These are phyloP conservation scores for Neoscytalidium dimidiatum DNA, from an alignment of 2,329 filamentous ascomycete species.

Conservation along the genomic window DNA sequence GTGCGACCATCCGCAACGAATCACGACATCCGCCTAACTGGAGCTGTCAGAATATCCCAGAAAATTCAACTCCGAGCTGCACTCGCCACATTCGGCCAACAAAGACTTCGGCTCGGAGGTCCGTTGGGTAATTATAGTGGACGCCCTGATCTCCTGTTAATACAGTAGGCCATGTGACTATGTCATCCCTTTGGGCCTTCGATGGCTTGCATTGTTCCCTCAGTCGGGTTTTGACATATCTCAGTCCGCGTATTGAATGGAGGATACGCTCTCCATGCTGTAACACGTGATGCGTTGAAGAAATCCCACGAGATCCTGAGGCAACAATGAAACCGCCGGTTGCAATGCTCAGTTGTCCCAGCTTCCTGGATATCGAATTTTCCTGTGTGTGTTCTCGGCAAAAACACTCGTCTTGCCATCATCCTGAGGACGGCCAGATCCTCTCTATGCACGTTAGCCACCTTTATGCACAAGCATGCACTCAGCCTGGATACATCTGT, in stretches of 20 bases:
- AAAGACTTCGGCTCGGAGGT: neutral
- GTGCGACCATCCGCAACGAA: neutral
- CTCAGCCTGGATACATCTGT: neutral
- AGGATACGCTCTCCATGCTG: too few species aligned
- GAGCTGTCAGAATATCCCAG: neutral
- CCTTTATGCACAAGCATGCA: neutral
- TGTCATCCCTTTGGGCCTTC: too few species aligned
- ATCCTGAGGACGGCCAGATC: neutral
- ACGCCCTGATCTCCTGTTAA: too few species aligned
- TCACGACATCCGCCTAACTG: neutral
- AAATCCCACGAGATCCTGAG: too few species aligned
- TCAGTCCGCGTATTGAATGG: too few species aligned
- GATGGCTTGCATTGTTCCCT: neutral
- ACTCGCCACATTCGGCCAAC: neutral
- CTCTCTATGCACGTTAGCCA: neutral
- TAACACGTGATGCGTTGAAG: too few species aligned
- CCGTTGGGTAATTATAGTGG: neutral
- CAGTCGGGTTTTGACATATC: too few species aligned
- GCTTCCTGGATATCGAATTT: neutral
- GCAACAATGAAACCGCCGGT: too few species aligned
- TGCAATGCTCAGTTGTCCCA: neutral
- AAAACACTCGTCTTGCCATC: neutral
- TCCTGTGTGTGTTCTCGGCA: neutral
- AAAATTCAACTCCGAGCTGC: neutral
- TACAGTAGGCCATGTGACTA: too few species aligned